Percentiles rank a stretch among this genome's conserved stretches.
These are phyloP conservation scores for Pythium apleroticum DNA, from an alignment of 352 stramenopile species.

Conservation along the genomic window DNA sequence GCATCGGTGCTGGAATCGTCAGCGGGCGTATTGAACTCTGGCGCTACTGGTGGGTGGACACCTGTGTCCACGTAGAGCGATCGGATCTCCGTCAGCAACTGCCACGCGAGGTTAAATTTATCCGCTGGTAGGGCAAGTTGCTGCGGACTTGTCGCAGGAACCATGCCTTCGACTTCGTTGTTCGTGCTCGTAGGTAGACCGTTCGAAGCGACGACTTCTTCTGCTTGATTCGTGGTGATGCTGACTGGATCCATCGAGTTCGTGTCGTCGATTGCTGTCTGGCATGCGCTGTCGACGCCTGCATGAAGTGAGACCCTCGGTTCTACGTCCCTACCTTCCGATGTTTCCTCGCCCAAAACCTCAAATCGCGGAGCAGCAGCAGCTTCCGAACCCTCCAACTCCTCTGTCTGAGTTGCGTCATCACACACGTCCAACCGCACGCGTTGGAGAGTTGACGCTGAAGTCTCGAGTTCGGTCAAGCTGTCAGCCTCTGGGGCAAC, in stretches of 20 bases:
- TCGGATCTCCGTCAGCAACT: slow-evolving; percentile 43
- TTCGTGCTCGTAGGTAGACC: background rate
- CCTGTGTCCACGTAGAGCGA: slow-evolving; percentile 12
- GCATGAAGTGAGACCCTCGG: background rate
- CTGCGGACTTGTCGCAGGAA: background rate
- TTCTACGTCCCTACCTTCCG: background rate
- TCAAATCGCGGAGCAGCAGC: background rate
- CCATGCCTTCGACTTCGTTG: background rate
- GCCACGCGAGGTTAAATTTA: slow-evolving; percentile 39
- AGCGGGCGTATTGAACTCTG: too few species aligned
- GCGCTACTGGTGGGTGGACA: background rate
- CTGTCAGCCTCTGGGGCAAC: background rate
- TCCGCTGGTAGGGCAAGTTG: slow-evolving; percentile 20
- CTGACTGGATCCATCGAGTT: background rate
- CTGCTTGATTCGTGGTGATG: too few species aligned
- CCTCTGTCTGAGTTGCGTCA: background rate
- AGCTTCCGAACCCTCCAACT: background rate
- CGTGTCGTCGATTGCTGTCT: background rate
- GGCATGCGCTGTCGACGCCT: background rate
- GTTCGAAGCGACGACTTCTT: background rate
- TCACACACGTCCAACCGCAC: background rate
- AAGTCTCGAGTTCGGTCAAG: background rate
- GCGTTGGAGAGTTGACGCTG: background rate
- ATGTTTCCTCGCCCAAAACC: background rate
- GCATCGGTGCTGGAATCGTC: too few species aligned